Percentiles rank a stretch among this genome's conserved stretches.
Evolutionary conservation across 495 filamentous ascomycete genomes (phyloP).

Genomic region (Tuber indicum): DNA sequence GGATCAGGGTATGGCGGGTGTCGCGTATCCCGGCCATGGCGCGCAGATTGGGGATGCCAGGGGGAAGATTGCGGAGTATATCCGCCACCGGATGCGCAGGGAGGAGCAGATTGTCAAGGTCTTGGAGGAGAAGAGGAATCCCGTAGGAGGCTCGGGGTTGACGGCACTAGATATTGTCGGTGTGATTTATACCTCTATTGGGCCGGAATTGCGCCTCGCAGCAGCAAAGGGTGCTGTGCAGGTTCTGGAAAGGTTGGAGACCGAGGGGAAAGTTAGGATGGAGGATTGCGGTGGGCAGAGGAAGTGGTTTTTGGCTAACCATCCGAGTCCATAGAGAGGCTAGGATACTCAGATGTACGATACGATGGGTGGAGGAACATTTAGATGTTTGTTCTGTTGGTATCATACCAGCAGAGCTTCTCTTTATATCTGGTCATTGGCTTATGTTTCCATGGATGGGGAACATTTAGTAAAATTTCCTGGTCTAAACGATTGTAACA

Average conservation of each 20-base stretch:
- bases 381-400: background rate
- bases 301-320: constrained; percentile 46
- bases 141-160: constrained; percentile 48
- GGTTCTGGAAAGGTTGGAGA: constrained; percentile 63
- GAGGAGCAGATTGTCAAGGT: constrained; percentile 75
- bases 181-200: constrained; percentile 72
- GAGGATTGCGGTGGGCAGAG: constrained; percentile 50
- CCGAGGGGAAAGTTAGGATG: constrained; percentile 56
- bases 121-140: constrained; percentile 48
- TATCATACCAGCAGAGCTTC: background rate
- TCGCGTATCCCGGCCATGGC: constrained; percentile 88
- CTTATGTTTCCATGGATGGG: background rate
- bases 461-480: background rate
- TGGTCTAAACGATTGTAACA: background rate
- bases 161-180: constrained; percentile 76
- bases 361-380: background rate
- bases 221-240: constrained; percentile 62
- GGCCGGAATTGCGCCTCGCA: constrained; percentile 65
- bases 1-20: constrained; percentile 49
- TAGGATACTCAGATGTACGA: background rate
- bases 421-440: background rate
- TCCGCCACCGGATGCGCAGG: constrained; percentile 67
- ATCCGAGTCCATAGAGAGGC: constrained; percentile 39
- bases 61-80: constrained; percentile 68
- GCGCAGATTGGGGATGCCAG: constrained; percentile 61